A percentile compares a stretch with the other conserved stretches of the same genome.
phyloP scores from a whole-genome alignment of 768 basidiomycete species.

The Hygrocybe punicea region DNA sequence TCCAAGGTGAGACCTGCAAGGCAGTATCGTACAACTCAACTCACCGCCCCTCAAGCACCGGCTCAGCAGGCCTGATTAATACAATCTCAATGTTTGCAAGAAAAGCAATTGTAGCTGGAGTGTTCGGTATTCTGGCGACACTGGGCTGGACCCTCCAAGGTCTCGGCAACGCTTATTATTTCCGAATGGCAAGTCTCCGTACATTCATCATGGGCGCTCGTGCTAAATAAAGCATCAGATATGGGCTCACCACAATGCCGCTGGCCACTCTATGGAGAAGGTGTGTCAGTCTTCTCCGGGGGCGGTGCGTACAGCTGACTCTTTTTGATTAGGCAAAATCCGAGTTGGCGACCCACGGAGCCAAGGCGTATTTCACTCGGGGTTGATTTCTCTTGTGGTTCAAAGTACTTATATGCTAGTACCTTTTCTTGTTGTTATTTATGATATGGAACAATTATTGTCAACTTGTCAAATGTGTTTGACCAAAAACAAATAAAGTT shows the following conservation, averaged over 20 bases:
- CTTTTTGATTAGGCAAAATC: slow-evolving; percentile 62
- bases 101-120: slow-evolving; percentile 72
- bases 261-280: slow-evolving; percentile 87
- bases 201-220: slow-evolving; percentile 3
- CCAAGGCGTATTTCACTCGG: slow-evolving; percentile 84
- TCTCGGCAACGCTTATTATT: slow-evolving; percentile 75
- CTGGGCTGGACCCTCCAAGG: slow-evolving; percentile 88
- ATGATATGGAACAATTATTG: background rate
- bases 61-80: slow-evolving; percentile 92
- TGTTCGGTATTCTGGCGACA: slow-evolving; percentile 77
- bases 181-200: slow-evolving; percentile 56
- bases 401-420: slow-evolving; percentile 6
- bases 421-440: slow-evolving; percentile 11
- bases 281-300: slow-evolving; percentile 34
- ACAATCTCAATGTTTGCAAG: slow-evolving; percentile 77
- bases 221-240: slow-evolving; percentile 45
- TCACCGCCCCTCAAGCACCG: slow-evolving; percentile 55
- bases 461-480: background rate
- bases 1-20: slow-evolving; percentile 53
- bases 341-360: slow-evolving; percentile 79
- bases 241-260: slow-evolving; percentile 72
- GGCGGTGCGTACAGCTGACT: background rate
- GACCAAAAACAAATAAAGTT: background rate
- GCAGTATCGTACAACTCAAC: slow-evolving; percentile 33
- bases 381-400: slow-evolving; percentile 44